A percentile compares a stretch with the other conserved stretches of the same genome.
Evolutionary conservation across 164 flowering plant genomes (phyloP).

Genomic region (Buxus sempervirens): DNA sequence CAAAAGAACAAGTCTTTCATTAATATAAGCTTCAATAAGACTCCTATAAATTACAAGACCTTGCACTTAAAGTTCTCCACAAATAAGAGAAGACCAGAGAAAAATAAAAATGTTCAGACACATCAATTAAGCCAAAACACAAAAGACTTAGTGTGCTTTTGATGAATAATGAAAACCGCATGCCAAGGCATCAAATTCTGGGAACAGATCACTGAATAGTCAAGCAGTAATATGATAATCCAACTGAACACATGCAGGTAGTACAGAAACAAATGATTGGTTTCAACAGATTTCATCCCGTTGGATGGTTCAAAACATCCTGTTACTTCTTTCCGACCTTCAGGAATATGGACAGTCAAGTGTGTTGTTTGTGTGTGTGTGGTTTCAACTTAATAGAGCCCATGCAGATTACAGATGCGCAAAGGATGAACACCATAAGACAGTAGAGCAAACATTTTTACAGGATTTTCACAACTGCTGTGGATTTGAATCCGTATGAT

Average conservation of each 20-base stretch:
- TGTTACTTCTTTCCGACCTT: no score
- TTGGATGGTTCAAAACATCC: background rate
- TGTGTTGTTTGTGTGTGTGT: no score
- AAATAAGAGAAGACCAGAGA: background rate
- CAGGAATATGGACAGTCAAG: no score
- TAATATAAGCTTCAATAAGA: background rate
- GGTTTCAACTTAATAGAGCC: background rate
- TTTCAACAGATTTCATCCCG: background rate
- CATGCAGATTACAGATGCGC: no score
- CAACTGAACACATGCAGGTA: background rate
- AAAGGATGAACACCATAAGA: background rate
- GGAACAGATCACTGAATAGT: no score
- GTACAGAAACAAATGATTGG: background rate
- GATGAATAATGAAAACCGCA: no score
- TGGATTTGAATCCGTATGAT: no score
- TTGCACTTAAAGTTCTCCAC: background rate
- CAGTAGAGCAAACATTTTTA: background rate
- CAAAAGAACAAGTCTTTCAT: conserved; percentile 11
- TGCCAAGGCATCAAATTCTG: no score
- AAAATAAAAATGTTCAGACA: background rate
- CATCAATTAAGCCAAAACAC: background rate
- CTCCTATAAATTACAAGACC: background rate
- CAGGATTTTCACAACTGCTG: background rate
- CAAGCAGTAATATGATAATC: no score
- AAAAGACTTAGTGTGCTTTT: no score